These are phyloP conservation scores for Aspergillus thermomutatus DNA, from an alignment of 2,329 filamentous ascomycete species.

Conservation along the genomic window DNA sequence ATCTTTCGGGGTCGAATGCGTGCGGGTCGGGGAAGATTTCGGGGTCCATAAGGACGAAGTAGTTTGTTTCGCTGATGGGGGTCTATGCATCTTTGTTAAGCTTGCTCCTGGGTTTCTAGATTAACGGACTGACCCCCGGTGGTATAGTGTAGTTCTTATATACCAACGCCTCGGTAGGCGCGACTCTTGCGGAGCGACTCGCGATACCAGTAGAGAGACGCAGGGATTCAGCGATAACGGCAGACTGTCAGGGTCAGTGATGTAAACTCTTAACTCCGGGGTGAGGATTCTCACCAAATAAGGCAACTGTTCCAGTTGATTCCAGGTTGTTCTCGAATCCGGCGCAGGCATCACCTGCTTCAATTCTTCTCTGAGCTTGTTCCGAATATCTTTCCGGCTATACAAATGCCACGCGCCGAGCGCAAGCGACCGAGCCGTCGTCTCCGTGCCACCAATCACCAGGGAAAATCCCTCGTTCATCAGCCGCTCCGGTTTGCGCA, in stretches of 20 bases:
- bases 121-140: slow-evolving; percentile 19
- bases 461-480: slow-evolving; percentile 39
- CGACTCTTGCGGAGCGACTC: slow-evolving; percentile 25
- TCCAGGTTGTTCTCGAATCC: slow-evolving; percentile 21
- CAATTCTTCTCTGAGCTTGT: slow-evolving; percentile 27
- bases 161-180: slow-evolving; percentile 22
- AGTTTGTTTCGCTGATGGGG: slow-evolving; percentile 15
- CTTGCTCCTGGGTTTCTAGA: not conserved
- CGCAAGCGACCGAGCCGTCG: slow-evolving; percentile 28
- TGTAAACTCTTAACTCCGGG: not conserved
- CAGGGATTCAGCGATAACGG: slow-evolving; percentile 26
- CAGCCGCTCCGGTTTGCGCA: slow-evolving; percentile 24
- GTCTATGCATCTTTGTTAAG: slow-evolving; percentile 9
- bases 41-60: slow-evolving; percentile 20
- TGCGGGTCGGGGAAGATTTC: slow-evolving; percentile 22
- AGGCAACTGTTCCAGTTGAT: slow-evolving; percentile 38
- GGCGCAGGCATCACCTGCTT: slow-evolving; percentile 25
- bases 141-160: slow-evolving; percentile 32
- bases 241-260: slow-evolving; percentile 7
- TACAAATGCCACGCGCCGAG: slow-evolving; percentile 26
- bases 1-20: slow-evolving; percentile 24
- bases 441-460: slow-evolving; percentile 41
- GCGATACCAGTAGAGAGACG: slow-evolving; percentile 41
- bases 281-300: slow-evolving; percentile 29
- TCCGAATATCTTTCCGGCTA: slow-evolving; percentile 11